Conservation (phyloP, 2,329 filamentous ascomycete species). For the Alternaria metachromatica region DNA sequence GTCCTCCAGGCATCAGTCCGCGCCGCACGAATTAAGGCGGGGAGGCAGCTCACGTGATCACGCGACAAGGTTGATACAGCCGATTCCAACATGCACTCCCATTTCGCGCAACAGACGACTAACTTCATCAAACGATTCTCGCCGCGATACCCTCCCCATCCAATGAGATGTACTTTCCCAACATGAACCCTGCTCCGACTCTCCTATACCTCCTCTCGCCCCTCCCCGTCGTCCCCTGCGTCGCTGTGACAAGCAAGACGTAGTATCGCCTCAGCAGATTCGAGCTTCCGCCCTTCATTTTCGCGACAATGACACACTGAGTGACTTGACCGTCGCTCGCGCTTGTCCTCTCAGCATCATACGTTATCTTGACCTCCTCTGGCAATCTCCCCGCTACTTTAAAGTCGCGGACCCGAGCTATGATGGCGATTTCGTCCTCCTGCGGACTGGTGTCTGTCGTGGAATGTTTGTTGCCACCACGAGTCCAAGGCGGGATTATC, state of each 20-base stretch:
- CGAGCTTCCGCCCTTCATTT: constrained; percentile 1
- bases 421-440: constrained; percentile 7
- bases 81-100: too few relatives aligned
- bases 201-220: constrained; percentile 13
- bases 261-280: constrained; percentile 9
- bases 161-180: constrained; percentile 20
- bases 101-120: neutral
- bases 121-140: constrained; percentile 5
- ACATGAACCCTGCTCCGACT: constrained; percentile 24
- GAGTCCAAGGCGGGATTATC: constrained; percentile 6
- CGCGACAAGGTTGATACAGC: neutral
- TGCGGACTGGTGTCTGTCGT: neutral
- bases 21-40: constrained; percentile 2
- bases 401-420: constrained; percentile 15
- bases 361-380: constrained; percentile 14
- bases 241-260: constrained; percentile 18
- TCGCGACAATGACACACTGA: constrained; percentile 21
- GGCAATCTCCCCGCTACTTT: constrained; percentile 7
- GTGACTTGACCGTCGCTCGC: constrained; percentile 9
- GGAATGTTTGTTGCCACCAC: neutral
- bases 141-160: constrained; percentile 5
- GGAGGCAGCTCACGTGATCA: constrained; percentile 2
- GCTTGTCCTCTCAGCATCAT: constrained; percentile 13
- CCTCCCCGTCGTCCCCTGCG: neutral
- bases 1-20: constrained; percentile 11